These are phyloP conservation scores for Fusarium sp. DNA, from an alignment of 2,329 filamentous ascomycete species.

Conservation along the genomic window DNA sequence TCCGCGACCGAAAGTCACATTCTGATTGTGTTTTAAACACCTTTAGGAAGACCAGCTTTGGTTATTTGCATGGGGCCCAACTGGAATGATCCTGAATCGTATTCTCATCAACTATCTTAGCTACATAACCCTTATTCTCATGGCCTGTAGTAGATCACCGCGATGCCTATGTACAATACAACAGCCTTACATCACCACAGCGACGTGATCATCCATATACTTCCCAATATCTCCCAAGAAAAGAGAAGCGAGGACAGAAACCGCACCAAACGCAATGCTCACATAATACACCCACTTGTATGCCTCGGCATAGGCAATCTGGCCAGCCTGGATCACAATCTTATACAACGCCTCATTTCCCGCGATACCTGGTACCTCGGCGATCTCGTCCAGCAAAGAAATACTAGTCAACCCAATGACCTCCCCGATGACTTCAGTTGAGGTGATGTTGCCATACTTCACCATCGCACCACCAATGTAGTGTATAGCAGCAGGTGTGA, in stretches of 20 bases:
- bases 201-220: background rate
- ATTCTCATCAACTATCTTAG: background rate
- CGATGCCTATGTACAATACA: background rate
- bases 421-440: background rate
- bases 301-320: constrained; percentile 2
- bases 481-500: background rate
- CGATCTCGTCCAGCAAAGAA: background rate
- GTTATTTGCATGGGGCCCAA: too few species aligned
- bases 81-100: too few species aligned
- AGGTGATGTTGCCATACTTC: background rate
- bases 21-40: background rate
- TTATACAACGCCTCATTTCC: background rate
- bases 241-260: background rate
- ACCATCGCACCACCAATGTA: background rate
- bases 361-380: background rate
- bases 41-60: too few species aligned
- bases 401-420: background rate
- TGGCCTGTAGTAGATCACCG: too few species aligned
- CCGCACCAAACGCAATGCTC: background rate
- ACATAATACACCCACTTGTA: constrained; percentile 1
- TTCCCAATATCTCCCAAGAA: background rate
- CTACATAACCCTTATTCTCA: background rate
- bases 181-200: background rate
- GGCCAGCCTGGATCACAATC: background rate
- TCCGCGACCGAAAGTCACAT: too few species aligned